A percentile compares a stretch with the other conserved stretches of the same genome.
Evolutionary conservation across 306 rosid species (phyloP).

Genomic region (Cucurbita argyrosperma): DNA sequence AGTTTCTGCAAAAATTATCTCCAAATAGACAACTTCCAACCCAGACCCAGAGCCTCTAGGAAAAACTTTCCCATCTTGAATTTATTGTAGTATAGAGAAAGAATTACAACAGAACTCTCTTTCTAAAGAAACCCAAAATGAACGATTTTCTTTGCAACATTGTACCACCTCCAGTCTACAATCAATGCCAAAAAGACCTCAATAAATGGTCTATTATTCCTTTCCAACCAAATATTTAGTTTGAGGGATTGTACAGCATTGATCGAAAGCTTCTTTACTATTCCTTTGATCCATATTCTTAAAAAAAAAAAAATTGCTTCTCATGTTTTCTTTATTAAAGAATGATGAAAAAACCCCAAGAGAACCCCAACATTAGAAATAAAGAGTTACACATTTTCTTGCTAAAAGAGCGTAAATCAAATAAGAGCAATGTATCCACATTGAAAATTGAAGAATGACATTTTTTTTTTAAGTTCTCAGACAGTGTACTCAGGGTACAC

Average conservation of each 20-base stretch:
- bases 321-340: not conserved
- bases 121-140: not conserved
- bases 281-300: not conserved
- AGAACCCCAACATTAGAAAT: not conserved
- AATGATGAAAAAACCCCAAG: not conserved
- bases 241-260: not conserved
- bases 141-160: not conserved
- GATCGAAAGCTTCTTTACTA: not conserved
- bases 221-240: not conserved
- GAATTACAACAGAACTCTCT: not conserved
- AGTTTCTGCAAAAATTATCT: not conserved
- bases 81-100: not conserved
- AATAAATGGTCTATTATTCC: not conserved
- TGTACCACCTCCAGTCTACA: not conserved
- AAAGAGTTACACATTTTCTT: not conserved
- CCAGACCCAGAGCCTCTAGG: too few relatives aligned
- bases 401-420: not conserved
- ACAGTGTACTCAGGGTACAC: too few relatives aligned
- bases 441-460: not conserved
- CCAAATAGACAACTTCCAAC: too few relatives aligned
- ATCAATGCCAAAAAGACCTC: not conserved
- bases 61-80: not conserved
- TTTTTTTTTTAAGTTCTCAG: not conserved
- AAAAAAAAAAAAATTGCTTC: not conserved
- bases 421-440: not conserved